phyloP scores from a whole-genome alignment of 345 rosid species.

The Brassica cretica region DNA sequence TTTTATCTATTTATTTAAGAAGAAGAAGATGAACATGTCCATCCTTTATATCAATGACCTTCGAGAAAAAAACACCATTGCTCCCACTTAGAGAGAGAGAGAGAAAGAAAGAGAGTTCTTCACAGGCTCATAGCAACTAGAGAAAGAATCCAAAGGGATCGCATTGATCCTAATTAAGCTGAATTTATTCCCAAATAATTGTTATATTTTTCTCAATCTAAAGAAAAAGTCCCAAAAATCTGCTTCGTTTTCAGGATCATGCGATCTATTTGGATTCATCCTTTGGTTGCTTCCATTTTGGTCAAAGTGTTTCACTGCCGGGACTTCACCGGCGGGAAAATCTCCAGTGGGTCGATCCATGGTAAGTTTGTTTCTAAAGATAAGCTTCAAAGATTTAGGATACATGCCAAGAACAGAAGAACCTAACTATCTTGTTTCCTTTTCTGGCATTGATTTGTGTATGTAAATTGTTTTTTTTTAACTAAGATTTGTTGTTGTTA shows the following conservation, averaged over 20 bases:
- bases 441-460: slow-evolving; percentile 1
- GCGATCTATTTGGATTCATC: slow-evolving; percentile 92
- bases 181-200: slow-evolving; percentile 16
- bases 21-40: slow-evolving; percentile 42
- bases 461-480: background rate
- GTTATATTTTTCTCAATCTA: background rate
- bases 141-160: slow-evolving; percentile 99
- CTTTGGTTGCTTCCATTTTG: slow-evolving; percentile 58
- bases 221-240: background rate
- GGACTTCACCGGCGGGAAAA: slow-evolving; percentile 19
- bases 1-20: slow-evolving; percentile 26
- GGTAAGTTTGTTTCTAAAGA: slow-evolving; percentile 6
- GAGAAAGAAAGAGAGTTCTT: slow-evolving; percentile 25
- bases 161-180: slow-evolving; percentile 82
- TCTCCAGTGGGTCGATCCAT: slow-evolving; percentile 14
- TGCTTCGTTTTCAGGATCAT: slow-evolving; percentile 59
- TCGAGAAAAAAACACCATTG: slow-evolving; percentile 43
- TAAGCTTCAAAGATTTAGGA: slow-evolving; percentile 33
- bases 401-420: slow-evolving; percentile 13
- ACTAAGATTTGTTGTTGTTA: background rate
- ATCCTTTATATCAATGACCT: slow-evolving; percentile 49
- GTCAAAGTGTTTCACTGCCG: slow-evolving; percentile 2
- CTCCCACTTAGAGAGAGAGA: slow-evolving; percentile 31
- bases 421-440: background rate
- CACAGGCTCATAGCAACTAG: slow-evolving; percentile 55